These are phyloP conservation scores for Emydomyces testavorans DNA, from an alignment of 2,329 filamentous ascomycete species.

Conservation along the genomic window DNA sequence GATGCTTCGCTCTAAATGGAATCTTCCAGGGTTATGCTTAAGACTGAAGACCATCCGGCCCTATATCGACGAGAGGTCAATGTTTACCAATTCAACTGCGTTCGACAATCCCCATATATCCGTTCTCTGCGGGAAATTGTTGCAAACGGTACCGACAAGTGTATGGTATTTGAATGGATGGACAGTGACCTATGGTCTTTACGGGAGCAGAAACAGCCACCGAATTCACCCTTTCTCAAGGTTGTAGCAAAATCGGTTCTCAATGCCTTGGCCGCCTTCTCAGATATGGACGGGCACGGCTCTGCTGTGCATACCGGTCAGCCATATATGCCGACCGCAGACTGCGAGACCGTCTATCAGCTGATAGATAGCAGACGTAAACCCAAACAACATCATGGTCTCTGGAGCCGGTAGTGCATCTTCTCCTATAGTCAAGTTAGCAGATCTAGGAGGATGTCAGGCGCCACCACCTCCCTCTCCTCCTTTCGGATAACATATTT, in stretches of 20 bases:
- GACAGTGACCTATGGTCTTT: slow-evolving; percentile 15
- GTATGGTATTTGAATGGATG: slow-evolving; percentile 16
- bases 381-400: slow-evolving; percentile 15
- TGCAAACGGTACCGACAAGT: slow-evolving; percentile 13
- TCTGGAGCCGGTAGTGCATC: slow-evolving; percentile 1
- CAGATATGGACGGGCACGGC: not conserved
- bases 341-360: no score
- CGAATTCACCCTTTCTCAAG: slow-evolving; percentile 7
- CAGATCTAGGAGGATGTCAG: slow-evolving; percentile 9
- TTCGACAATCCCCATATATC: slow-evolving; percentile 8
- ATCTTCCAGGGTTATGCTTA: slow-evolving; percentile 12
- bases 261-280: not conserved
- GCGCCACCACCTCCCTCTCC: not conserved
- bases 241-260: slow-evolving; percentile 6
- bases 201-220: not conserved
- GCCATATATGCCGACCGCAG: not conserved
- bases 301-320: slow-evolving; percentile 1
- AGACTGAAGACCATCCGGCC: slow-evolving; percentile 5
- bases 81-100: slow-evolving; percentile 12
- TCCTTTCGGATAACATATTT: not conserved
- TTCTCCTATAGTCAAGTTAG: slow-evolving; percentile 11
- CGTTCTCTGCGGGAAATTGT: slow-evolving; percentile 9
- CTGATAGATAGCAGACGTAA: slow-evolving; percentile 5
- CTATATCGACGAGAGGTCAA: slow-evolving; percentile 10
- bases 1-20: no score